Evolutionary conservation across 768 basidiomycete genomes (phyloP).

Genomic region (Xerocomellus amylosporus): DNA sequence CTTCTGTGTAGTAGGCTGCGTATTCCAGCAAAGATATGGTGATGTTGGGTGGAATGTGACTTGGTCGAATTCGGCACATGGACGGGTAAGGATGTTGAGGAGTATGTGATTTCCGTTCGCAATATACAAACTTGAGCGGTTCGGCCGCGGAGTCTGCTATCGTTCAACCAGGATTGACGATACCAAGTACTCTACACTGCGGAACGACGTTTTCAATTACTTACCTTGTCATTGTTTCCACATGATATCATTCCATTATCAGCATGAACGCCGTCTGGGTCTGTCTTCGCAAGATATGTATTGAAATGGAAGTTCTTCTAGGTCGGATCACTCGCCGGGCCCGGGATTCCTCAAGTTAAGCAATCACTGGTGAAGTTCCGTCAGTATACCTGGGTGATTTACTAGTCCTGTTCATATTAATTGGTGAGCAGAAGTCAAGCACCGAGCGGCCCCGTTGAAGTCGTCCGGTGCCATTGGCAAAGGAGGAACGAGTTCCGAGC

Average conservation of each 20-base stretch:
- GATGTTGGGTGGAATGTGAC: background rate
- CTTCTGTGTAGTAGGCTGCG: background rate
- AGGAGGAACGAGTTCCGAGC: background rate
- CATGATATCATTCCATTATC: background rate
- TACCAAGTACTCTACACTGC: background rate
- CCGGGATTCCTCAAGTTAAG: background rate
- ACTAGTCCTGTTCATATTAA: constrained; percentile 11
- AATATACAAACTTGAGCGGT: background rate
- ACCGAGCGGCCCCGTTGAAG: constrained; percentile 1
- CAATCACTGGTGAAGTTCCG: background rate
- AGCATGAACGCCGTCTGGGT: constrained; percentile 21
- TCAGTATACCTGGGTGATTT: background rate
- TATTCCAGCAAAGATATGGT: background rate
- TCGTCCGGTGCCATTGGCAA: background rate
- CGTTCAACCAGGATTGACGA: background rate
- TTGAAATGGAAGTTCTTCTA: constrained; percentile 14
- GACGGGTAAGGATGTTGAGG: background rate
- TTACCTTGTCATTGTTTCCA: background rate
- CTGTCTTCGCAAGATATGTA: background rate
- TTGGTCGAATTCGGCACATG: background rate
- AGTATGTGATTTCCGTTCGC: background rate
- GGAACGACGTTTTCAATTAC: no score
- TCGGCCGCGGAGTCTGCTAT: background rate
- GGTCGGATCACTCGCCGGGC: background rate
- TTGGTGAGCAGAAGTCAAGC: background rate